Conservation (phyloP, 73 alveolate genomes). For the Paramecium biaurelia region DNA sequence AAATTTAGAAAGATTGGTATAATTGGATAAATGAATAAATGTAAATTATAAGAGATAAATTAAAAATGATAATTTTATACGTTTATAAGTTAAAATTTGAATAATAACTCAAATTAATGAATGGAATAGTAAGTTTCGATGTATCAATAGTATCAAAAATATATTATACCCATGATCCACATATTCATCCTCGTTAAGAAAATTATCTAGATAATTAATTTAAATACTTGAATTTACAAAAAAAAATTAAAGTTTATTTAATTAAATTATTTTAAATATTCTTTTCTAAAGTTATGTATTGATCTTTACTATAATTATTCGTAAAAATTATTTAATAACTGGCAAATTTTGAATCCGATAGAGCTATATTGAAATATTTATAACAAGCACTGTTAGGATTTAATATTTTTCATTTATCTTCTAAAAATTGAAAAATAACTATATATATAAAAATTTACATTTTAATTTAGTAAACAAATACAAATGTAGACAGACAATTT, state of each 20-base stretch:
- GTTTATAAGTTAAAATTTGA: no score
- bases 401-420: not conserved
- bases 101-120: not conserved
- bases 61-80: not conserved
- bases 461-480: not conserved
- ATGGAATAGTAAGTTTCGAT: not conserved
- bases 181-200: not conserved
- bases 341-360: not conserved
- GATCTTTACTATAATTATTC: not conserved
- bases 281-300: not conserved
- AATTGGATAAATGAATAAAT: no score
- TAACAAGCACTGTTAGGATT: not conserved
- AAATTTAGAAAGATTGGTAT: no score
- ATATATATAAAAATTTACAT: not conserved
- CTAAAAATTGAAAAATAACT: not conserved
- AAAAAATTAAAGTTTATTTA: not conserved
- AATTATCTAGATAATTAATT: not conserved
- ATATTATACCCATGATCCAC: not conserved
- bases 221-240: not conserved
- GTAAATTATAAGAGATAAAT: not conserved
- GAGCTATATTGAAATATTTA: not conserved
- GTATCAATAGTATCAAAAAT: not conserved
- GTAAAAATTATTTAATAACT: no score
- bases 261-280: not conserved
- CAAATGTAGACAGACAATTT: not conserved